Base-by-base conservation (phyloP, 805 yeast species). In the Pichia occidentalis region DNA sequence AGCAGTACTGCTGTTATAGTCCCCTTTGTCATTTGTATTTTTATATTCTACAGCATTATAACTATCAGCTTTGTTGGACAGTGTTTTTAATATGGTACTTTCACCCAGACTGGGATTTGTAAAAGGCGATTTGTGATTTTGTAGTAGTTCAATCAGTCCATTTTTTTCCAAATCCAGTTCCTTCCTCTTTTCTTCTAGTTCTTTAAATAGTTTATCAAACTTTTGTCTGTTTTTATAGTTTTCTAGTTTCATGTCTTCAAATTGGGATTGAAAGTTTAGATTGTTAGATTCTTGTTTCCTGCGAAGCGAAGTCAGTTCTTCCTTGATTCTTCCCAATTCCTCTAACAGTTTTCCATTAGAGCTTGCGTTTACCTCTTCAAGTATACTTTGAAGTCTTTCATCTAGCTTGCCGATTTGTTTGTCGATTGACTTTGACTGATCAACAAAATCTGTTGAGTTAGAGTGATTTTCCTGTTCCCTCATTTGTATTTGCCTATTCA, bases 201-300 rank as follows among this genome's bases (percentile, higher is more conserved):
- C 58, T 13, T 23, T 22, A 34, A 47, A 46, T 34, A 56, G 17
- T 19, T 45, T 45, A 29, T 53, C 56, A 30, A 56, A 54, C 14
- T 47, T 50, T 21, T 54, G 42, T 30, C 47, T 40, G 27, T 46
- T 50, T 14, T 50, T 36, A 32, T 57, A 57, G 17, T 48, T 45
- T 50, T 81, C 80, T 53, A 70, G 68, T 49, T 71, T 76, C 51
- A 80, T 63, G 55, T 75, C 76, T 46, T 75, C 73, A 57, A 80
- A 71, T 53, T 79, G 85, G 40, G 72, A 70, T 54, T 84, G 90
- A 56, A 80, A 76, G 36, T 71, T 64, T 54, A 84, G 81, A 18
- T 80, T 77, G 45, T 69, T 65, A 18, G 79, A 73, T n/a, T 58
- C 61, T 36, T 57, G 59, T 13, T 51, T 47, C 11, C 49, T 48